Evolutionary conservation across 805 yeast species (phyloP).

Genomic region (Candida silvicultrix): DNA sequence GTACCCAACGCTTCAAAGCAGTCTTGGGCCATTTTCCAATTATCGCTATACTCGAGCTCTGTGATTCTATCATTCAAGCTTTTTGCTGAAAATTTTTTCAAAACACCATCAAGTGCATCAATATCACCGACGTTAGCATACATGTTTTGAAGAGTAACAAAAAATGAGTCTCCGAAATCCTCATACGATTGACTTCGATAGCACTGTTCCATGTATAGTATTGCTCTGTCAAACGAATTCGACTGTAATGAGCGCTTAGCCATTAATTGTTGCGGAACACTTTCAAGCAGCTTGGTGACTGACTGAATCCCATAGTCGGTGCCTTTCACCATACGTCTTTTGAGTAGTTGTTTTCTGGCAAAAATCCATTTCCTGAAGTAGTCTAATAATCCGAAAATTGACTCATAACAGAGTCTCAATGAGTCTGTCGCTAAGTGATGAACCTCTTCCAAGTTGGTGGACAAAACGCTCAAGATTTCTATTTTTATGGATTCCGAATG

Average conservation of each 20-base stretch:
- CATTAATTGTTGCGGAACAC: slow-evolving; percentile 61
- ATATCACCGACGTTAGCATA: slow-evolving; percentile 85
- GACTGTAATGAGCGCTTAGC: slow-evolving; percentile 80
- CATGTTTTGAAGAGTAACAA: slow-evolving; percentile 59
- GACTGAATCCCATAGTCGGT: slow-evolving; percentile 25
- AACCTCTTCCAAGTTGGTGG: slow-evolving; percentile 34
- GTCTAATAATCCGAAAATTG: slow-evolving; percentile 75
- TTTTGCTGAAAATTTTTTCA: slow-evolving; percentile 64
- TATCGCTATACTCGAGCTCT: slow-evolving; percentile 77
- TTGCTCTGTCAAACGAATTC: slow-evolving; percentile 81
- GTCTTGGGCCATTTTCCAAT: slow-evolving; percentile 83
- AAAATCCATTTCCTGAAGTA: slow-evolving; percentile 72
- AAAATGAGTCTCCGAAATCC: slow-evolving; percentile 29
- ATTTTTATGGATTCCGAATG: slow-evolving; percentile 36
- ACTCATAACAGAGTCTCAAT: slow-evolving; percentile 58
- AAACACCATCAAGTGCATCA: slow-evolving; percentile 84
- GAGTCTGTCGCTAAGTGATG: slow-evolving; percentile 54
- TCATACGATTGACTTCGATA: slow-evolving; percentile 34
- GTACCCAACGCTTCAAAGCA: slow-evolving; percentile 67
- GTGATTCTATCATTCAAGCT: slow-evolving; percentile 69
- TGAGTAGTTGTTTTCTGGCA: slow-evolving; percentile 16
- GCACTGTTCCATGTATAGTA: slow-evolving; percentile 77
- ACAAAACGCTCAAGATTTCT: slow-evolving; percentile 60
- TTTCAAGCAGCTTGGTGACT: slow-evolving; percentile 42
- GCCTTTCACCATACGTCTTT: slow-evolving; percentile 14